Evolutionary conservation across 78 protist genomes (phyloP), one percentile per base, ranked within the genome.

Genomic region (Protostelium mycophagum): DNA sequence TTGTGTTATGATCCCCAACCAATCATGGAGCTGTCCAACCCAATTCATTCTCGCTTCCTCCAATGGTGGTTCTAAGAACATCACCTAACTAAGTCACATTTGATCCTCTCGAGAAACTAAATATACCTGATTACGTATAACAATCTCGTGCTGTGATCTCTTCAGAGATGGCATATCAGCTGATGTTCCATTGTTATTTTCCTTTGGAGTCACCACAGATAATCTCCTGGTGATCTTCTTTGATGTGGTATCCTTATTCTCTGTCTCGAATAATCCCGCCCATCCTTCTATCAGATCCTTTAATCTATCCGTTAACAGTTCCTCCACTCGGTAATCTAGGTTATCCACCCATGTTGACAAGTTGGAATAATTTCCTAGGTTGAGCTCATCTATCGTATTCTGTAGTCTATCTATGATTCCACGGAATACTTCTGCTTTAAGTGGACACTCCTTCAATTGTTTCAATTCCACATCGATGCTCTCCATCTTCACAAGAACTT

Each of bases 61-160:
- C 16, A 96, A 35, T 29, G 98, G 98, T 85, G 98, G 98, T 9
- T 96, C 96, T 38, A 96, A 34, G 86, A 35, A 37, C 90, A 98
- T 88, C 36, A 88, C 91, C 63, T 94, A 87, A 16, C 16, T 25
- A 5, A 23, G 89, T 87, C 87, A 39, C n/a, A n/a, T 5, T 87
- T 5, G 16, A 5, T 83, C 84, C 38, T 16, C 83, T 87, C 35
- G n/a, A 34, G 5, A 5, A 23, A 87, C 35, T 23, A 34, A 5
- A 16, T 16, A 25, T 28, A 88, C 90, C 86, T 94, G 96, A 89
- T 97, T 93, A 88, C 93, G 89, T 38, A 98, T 84, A 83, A 63
- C 88, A 31, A 98, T 90, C 85, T 96, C 97, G 63, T 89, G 96
- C 37, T 84, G 39, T 0, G 95, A 63, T 83, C 94, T 34, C n/a